Percentiles rank a stretch among this genome's conserved stretches.
Evolutionary conservation across 345 rosid genomes (phyloP).

Genomic region (Orychophragmus violaceus): DNA sequence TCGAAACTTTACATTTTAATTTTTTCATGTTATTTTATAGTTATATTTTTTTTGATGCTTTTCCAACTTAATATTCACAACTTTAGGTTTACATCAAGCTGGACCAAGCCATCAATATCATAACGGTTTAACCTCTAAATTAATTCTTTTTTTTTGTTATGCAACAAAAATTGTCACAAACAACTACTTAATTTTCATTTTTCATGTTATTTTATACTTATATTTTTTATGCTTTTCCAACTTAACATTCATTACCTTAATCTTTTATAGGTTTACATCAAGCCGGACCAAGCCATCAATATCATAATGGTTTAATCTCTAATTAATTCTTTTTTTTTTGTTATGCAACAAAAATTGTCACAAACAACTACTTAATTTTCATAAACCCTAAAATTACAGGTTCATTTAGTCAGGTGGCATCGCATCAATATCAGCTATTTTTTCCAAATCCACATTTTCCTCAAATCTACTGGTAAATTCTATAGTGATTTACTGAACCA

Average conservation of each 20-base stretch:
- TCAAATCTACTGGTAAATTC: background rate
- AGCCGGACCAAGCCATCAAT: background rate
- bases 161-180: no score
- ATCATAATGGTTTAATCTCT: background rate
- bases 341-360: background rate
- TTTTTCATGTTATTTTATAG: background rate
- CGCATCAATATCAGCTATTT: background rate
- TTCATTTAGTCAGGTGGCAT: background rate
- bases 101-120: background rate
- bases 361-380: background rate
- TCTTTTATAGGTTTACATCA: background rate
- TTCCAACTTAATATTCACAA: background rate
- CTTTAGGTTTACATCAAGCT: background rate
- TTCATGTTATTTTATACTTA: background rate
- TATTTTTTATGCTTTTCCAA: background rate
- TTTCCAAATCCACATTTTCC: background rate
- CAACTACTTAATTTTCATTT: background rate
- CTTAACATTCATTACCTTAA: background rate
- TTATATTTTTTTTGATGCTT: background rate
- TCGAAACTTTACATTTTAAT: background rate
- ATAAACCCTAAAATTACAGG: background rate
- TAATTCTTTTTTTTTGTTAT: no score
- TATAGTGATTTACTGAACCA: no score
- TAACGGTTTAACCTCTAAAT: background rate
- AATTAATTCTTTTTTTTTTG: background rate